phyloP scores from a whole-genome alignment of 106 monocot species.

The Chionographis japonica region DNA sequence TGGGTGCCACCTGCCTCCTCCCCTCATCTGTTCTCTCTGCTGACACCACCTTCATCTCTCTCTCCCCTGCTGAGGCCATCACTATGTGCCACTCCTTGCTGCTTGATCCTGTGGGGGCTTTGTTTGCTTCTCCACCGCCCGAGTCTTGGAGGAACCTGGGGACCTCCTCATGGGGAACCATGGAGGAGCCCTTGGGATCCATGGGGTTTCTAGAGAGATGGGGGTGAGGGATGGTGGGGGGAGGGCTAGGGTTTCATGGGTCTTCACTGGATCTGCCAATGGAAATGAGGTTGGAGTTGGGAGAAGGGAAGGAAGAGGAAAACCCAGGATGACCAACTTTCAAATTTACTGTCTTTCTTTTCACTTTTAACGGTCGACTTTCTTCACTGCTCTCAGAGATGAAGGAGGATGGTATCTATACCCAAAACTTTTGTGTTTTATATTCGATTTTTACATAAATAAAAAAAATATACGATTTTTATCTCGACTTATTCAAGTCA shows the following conservation, averaged over 20 bases:
- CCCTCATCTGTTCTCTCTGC: not conserved
- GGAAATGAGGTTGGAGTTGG: not conserved
- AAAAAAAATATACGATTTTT: too few relatives aligned
- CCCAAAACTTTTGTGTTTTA: too few relatives aligned
- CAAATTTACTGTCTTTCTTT: not conserved
- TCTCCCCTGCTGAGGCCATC: not conserved
- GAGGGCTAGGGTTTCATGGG: conserved; percentile 3
- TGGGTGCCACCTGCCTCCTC: conserved; percentile 6
- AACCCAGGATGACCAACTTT: not conserved
- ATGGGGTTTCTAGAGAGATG: not conserved
- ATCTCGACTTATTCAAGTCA: too few relatives aligned
- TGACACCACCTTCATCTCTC: not conserved
- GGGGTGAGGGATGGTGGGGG: not conserved
- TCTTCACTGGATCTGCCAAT: not conserved
- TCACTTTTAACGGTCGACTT: not conserved
- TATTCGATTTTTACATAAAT: too few relatives aligned
- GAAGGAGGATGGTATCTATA: too few relatives aligned
- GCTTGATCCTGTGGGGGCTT: not conserved
- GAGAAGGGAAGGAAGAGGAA: not conserved
- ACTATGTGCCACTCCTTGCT: not conserved
- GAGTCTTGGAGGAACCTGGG: conserved; percentile 10
- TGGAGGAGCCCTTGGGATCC: conserved; percentile 13
- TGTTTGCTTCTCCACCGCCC: not conserved
- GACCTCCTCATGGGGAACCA: not conserved
- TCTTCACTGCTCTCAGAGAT: too few relatives aligned